Percentiles rank a stretch among this genome's conserved stretches.
Conservation (phyloP, 768 basidiomycete genomes). For the Mycena olivaceomarginata region DNA sequence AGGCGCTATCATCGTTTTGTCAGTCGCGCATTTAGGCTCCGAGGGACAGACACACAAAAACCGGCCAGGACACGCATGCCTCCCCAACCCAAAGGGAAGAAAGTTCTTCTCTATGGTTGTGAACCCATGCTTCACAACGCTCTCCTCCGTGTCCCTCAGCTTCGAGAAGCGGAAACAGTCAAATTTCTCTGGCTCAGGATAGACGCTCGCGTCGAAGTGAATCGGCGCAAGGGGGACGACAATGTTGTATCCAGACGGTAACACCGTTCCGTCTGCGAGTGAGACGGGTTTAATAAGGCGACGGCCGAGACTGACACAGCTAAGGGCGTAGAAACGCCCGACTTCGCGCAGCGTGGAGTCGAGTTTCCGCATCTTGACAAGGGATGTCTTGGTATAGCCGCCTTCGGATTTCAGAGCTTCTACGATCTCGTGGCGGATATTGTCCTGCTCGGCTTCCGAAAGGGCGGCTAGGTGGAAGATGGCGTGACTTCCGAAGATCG, state of each 20-base stretch:
- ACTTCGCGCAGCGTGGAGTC: neutral
- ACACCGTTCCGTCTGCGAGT: neutral
- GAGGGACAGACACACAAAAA: neutral
- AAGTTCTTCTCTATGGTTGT: neutral
- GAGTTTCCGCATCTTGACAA: neutral
- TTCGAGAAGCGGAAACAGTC: conserved; percentile 5
- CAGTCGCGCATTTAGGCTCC: neutral
- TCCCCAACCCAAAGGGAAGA: neutral
- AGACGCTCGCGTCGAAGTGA: neutral
- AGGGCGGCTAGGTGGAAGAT: neutral
- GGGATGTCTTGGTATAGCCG: neutral
- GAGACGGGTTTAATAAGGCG: neutral
- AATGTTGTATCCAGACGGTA: neutral
- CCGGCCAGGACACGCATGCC: conserved; percentile 3
- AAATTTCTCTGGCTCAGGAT: neutral
- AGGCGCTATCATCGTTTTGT: neutral
- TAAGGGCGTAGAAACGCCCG: neutral
- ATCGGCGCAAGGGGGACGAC: neutral
- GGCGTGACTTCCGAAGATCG: neutral
- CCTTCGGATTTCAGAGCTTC: neutral
- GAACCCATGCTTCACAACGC: neutral
- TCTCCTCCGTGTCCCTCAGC: neutral
- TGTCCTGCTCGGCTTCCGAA: neutral
- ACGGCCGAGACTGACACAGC: neutral
- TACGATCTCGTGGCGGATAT: neutral